phyloP scores from a whole-genome alignment of 1,139 yeast species.

The Nakaseomyces bracarensis region DNA sequence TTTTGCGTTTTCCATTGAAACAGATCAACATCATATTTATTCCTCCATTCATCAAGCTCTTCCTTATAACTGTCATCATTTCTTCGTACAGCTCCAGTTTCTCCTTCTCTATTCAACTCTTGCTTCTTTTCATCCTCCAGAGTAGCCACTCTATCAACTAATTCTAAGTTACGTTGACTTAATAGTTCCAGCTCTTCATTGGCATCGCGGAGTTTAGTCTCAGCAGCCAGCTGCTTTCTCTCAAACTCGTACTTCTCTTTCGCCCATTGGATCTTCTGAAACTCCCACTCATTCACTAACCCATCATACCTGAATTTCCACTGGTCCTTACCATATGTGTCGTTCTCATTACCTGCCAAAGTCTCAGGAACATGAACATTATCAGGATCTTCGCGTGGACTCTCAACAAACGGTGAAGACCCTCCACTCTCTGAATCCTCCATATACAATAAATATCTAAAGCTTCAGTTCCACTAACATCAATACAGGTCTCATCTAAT shows the following conservation, averaged over 20 bases:
- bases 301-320: conserved; percentile 24
- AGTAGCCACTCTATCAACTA: conserved; percentile 22
- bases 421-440: conserved; percentile 27
- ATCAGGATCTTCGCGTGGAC: conserved; percentile 29
- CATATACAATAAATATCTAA: not conserved
- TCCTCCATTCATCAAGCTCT: conserved; percentile 18
- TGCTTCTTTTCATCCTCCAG: conserved; percentile 30
- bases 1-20: conserved; percentile 14
- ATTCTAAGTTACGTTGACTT: conserved; percentile 32
- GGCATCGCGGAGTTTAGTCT: conserved; percentile 25
- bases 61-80: not conserved
- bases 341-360: conserved; percentile 7
- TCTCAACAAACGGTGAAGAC: conserved; percentile 43
- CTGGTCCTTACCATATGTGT: conserved; percentile 18
- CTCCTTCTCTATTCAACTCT: conserved; percentile 15
- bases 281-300: conserved; percentile 26
- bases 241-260: conserved; percentile 21
- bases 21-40: conserved; percentile 13
- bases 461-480: too few species aligned
- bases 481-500: not conserved
- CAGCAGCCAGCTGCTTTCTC: conserved; percentile 22
- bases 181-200: conserved; percentile 26
- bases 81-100: conserved; percentile 7
- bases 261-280: conserved; percentile 22
- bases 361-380: conserved; percentile 3